Conservation (phyloP, 352 stramenopile species). For the Phytophthora sojae region DNA sequence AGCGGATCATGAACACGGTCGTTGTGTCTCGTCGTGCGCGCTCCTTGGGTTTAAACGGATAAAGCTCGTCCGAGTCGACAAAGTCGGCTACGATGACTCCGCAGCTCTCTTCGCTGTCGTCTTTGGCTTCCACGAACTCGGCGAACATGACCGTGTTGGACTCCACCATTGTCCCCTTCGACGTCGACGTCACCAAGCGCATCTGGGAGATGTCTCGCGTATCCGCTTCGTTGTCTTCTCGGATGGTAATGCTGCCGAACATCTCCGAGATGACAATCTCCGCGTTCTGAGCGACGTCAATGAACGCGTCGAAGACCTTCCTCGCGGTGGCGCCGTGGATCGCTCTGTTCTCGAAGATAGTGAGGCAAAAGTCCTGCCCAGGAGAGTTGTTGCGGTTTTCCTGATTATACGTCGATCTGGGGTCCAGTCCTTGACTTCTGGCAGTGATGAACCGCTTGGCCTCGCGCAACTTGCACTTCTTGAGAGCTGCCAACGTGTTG, state of each 20-base stretch:
- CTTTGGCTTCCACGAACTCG: slow-evolving; percentile 20
- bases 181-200: slow-evolving; percentile 46
- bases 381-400: slow-evolving; percentile 43
- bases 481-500: slow-evolving; percentile 32
- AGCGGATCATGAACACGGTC: slow-evolving; percentile 37
- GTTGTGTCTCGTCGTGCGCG: slow-evolving; percentile 43
- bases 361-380: slow-evolving; percentile 43
- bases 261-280: slow-evolving; percentile 69
- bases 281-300: slow-evolving; percentile 51
- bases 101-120: slow-evolving; percentile 10
- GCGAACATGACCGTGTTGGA: slow-evolving; percentile 34
- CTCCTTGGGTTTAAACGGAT: slow-evolving; percentile 45
- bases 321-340: slow-evolving; percentile 34
- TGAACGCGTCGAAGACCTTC: slow-evolving; percentile 48
- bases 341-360: slow-evolving; percentile 44
- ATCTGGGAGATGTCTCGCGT: slow-evolving; percentile 48
- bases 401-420: slow-evolving; percentile 22
- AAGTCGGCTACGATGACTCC: slow-evolving; percentile 32
- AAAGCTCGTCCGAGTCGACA: slow-evolving; percentile 54
- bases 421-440: slow-evolving; percentile 35
- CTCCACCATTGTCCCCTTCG: slow-evolving; percentile 25
- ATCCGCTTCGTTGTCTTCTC: slow-evolving; percentile 55
- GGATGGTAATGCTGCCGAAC: slow-evolving; percentile 54
- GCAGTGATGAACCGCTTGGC: slow-evolving; percentile 41
- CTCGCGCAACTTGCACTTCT: slow-evolving; percentile 34